Base-by-base conservation (phyloP, 768 basidiomycete genomes). In the Gymnopilus junonius region DNA sequence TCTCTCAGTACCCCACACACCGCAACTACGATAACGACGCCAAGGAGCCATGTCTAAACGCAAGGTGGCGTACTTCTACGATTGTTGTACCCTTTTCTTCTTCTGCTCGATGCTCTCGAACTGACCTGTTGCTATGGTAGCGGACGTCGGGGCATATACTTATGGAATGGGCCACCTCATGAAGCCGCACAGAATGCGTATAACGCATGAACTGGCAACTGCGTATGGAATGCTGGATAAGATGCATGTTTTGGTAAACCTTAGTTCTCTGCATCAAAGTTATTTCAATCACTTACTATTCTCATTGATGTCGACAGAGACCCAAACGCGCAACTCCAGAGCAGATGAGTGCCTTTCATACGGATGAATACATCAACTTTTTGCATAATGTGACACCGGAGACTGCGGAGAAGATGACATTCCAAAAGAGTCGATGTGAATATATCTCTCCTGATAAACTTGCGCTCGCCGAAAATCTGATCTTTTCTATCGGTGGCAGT, bases 341-440 rank as follows among this genome's bases (percentile, higher is more conserved):
- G 70, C 83, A 85, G 25, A 92, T 99, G 92, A 91, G 93, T 15
- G 79, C 89, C 10, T 99, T 99, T 77, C 97, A 99, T 75, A 95
- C 97, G 20, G 97, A 99, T 78, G 97, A 99, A 84, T 99, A 97
- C 77, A 85, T 99, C 59, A 89, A 99, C 70, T 97, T 99, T 70
- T 79, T 99, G 51, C 83, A 87, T 58, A 85, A 86, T 54, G 96
- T 99, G 23, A 93, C 91, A 0, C 96, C 96, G 0, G 97, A 99
- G 75, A 97, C 92, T 3, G 88, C 85, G 1, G 92, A 93, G 66
- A 90, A 93, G 61, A 76, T 97, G 70, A 95, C 94, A 1, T 91
- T 87, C 66, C 86, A 91, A 58, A 93, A 92, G 8, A 88, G 89
- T 39, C 81, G 95, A 75, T 99, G 96, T 96, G 69, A 67, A 90